A percentile compares a stretch with the other conserved stretches of the same genome.
Evolutionary conservation across 2,329 filamentous ascomycete genomes (phyloP).

Genomic region (Bipolaris sorokiniana): DNA sequence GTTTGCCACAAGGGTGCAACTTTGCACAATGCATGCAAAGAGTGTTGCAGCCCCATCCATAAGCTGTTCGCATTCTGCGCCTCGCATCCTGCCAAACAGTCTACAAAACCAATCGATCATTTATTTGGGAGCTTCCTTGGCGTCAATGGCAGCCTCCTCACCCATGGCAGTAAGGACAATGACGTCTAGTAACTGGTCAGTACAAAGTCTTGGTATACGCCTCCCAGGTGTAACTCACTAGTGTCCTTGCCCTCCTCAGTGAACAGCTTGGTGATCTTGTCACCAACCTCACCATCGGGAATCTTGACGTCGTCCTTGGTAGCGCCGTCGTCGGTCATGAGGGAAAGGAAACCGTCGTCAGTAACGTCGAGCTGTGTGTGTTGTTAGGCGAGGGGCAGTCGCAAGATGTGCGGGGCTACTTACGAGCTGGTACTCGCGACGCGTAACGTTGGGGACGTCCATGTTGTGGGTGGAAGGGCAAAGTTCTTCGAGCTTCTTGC

Average conservation of each 20-base stretch:
- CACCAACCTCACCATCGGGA: constrained; percentile 86
- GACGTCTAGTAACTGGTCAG: constrained; percentile 67
- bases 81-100: constrained; percentile 35
- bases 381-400: constrained; percentile 26
- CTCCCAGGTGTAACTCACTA: constrained; percentile 69
- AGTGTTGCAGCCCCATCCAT: constrained; percentile 32
- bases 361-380: constrained; percentile 78
- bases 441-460: constrained; percentile 93
- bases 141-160: constrained; percentile 89
- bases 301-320: constrained; percentile 95
- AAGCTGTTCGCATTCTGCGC: constrained; percentile 36
- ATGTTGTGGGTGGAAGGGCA: constrained; percentile 97
- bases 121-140: constrained; percentile 81
- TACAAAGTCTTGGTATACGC: background rate
- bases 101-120: constrained; percentile 32
- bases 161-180: constrained; percentile 95
- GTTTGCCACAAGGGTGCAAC: constrained; percentile 36
- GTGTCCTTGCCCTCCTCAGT: constrained; percentile 85
- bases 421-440: constrained; percentile 93
- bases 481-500: constrained; percentile 99
- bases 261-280: constrained; percentile 85
- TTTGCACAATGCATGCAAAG: constrained; percentile 33
- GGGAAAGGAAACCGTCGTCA: constrained; percentile 92
- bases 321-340: constrained; percentile 85
- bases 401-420: constrained; percentile 53